Evolutionary conservation across 2,329 filamentous ascomycete genomes (phyloP).

Genomic region (Trichophyton schoenleinii): DNA sequence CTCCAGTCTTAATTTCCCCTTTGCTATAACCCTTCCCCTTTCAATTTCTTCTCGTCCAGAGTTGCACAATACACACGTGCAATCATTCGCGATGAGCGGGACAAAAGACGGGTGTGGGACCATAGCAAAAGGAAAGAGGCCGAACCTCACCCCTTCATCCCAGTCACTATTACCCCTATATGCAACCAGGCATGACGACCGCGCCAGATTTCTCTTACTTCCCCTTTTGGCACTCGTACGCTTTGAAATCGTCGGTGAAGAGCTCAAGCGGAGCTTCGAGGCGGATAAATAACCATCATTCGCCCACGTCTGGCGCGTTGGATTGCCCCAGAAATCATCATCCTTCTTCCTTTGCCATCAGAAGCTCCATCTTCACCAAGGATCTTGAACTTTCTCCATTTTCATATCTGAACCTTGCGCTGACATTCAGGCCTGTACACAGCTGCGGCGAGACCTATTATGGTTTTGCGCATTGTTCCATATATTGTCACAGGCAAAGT

Average conservation of each 20-base stretch:
- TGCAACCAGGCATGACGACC: background rate
- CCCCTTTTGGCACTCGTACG: background rate
- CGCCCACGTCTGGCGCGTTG: background rate
- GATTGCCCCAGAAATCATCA: background rate
- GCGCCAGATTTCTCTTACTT: background rate
- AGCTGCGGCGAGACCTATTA: conserved; percentile 4
- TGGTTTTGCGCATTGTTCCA: conserved; percentile 11
- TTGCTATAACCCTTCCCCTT: background rate
- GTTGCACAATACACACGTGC: conserved; percentile 5
- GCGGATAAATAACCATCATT: background rate
- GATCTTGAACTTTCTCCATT: background rate
- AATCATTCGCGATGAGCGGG: background rate
- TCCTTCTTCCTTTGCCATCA: background rate
- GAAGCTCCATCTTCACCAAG: background rate
- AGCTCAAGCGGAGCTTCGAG: background rate
- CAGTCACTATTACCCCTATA: background rate
- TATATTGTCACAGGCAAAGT: conserved; percentile 14
- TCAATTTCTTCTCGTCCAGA: background rate
- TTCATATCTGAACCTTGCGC: background rate
- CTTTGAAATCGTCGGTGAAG: background rate
- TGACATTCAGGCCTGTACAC: background rate
- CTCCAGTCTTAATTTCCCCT: background rate
- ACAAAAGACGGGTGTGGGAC: background rate
- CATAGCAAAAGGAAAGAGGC: conserved; percentile 1
- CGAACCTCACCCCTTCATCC: conserved; percentile 1